A percentile compares a stretch with the other conserved stretches of the same genome.
Evolutionary conservation across 768 basidiomycete genomes (phyloP).

Genomic region (Leucocoprinus birnbaumii): DNA sequence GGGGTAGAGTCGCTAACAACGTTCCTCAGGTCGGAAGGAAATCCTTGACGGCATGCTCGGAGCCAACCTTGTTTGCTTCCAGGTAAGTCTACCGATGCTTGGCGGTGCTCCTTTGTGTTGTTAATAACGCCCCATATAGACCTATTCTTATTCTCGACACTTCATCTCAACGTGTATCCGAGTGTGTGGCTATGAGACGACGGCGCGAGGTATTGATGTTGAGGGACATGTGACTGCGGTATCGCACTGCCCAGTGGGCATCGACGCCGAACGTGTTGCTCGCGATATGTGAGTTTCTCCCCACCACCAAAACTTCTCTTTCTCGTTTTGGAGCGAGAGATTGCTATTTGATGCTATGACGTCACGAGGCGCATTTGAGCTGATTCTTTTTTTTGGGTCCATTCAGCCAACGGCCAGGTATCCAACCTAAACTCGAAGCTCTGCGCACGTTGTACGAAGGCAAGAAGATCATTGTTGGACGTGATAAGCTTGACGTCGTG

Average conservation of each 20-base stretch:
- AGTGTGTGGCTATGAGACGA: slow-evolving; percentile 92
- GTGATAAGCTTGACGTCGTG: slow-evolving; percentile 98
- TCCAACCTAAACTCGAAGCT: slow-evolving; percentile 87
- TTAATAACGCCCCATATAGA: slow-evolving; percentile 34
- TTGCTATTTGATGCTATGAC: not conserved
- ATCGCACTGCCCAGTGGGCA: slow-evolving; percentile 91
- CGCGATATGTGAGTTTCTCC: slow-evolving; percentile 60
- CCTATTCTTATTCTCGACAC: slow-evolving; percentile 93
- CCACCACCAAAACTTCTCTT: not conserved
- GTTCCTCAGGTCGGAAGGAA: slow-evolving; percentile 68
- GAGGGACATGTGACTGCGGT: slow-evolving; percentile 82
- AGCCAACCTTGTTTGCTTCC: slow-evolving; percentile 95
- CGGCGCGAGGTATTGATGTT: slow-evolving; percentile 71
- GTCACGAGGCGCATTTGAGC: slow-evolving; percentile 5
- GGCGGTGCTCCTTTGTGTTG: slow-evolving; percentile 1
- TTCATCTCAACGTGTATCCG: slow-evolving; percentile 94
- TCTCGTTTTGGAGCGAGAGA: not conserved
- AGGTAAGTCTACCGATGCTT: slow-evolving; percentile 35
- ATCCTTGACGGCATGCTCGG: slow-evolving; percentile 98
- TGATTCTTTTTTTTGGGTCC: not conserved
- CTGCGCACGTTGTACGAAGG: slow-evolving; percentile 84
- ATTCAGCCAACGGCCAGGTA: slow-evolving; percentile 66
- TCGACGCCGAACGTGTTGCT: slow-evolving; percentile 89
- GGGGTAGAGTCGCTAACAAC: not conserved
- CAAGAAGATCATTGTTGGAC: slow-evolving; percentile 97